Evolutionary conservation across 345 rosid genomes (phyloP), one percentile per base, ranked within the genome.

Genomic region (Fremontodendron californicum): DNA sequence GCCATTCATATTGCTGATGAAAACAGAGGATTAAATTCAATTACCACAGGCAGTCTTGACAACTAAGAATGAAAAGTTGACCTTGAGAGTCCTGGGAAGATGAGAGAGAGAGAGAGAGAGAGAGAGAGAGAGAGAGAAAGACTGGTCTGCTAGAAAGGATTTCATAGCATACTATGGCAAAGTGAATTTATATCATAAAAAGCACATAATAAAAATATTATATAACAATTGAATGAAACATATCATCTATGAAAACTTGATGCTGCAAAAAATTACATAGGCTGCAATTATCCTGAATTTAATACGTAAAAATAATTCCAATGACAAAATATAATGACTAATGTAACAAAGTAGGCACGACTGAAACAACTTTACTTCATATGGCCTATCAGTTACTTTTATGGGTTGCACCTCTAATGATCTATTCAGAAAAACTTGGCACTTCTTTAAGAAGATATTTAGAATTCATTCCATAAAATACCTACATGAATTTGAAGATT

Each of bases 1-100:
- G 88, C 99, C 99, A 94, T 78, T 91, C 97, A 82, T 87, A 94
- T 89, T 92, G 99, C 98, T 96, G 90, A 75, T 40, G 71, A 73
- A 69, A 37, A 49, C 73, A 37, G 3, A 39, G 27, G 43, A 37
- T n/a, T 67, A 45, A 43, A 61, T 61, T 29, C 51, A 63, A 27
- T 3, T 16, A 61, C 45, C 77, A 40, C 12, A 25, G 67, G 39
- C 15, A 75, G 23, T 35, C 18, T 23, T 10, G 51, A 23, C 46
- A 2, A 18, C 23, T 33, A 46, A 60, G 33, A 25, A 23, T 9
- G 18, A 33, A 62, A 33, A 62, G n/a, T 48, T 49, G 27, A 71
- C 25, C 45, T 49, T 31, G 43, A 31, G 18, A 29, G 15, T 49
- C 42, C 51, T 25, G 29, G 4, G 45, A 40, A 66, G 49, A n/a